These are phyloP conservation scores for Diospyros kaki DNA, from an alignment of 148 eudicot genomes.

Conservation along the genomic window DNA sequence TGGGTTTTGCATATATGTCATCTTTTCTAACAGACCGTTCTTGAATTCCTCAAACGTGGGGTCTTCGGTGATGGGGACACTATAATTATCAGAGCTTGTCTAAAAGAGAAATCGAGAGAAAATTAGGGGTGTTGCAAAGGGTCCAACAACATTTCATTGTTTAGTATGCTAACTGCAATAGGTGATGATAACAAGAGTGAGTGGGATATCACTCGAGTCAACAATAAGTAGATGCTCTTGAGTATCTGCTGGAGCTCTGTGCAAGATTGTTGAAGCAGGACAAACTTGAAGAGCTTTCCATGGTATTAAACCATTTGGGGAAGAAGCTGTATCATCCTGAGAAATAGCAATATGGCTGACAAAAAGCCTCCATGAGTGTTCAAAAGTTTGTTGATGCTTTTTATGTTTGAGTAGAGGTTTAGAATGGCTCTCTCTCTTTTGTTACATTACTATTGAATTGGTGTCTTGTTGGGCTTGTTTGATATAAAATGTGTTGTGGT, in stretches of 20 bases:
- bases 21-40: too few species aligned
- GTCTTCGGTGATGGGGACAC: too few species aligned
- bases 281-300: conserved; percentile 68
- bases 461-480: not conserved
- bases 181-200: conserved; percentile 31
- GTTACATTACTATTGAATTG: not conserved
- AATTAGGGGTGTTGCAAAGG: too few species aligned
- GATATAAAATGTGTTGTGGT: not conserved
- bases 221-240: conserved; percentile 74
- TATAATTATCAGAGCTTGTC: too few species aligned
- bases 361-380: conserved; percentile 70
- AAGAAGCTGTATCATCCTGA: conserved; percentile 71
- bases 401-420: not conserved
- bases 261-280: conserved; percentile 69
- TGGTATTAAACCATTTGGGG: conserved; percentile 77
- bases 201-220: conserved; percentile 34
- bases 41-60: too few species aligned
- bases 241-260: conserved; percentile 82
- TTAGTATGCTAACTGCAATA: conserved; percentile 28
- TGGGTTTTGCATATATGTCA: too few species aligned
- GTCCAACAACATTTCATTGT: conserved; percentile 24
- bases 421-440: not conserved
- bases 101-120: too few species aligned
- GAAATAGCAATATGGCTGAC: conserved; percentile 92
- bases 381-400: conserved; percentile 41